These are phyloP conservation scores for Sphagnurus paluster DNA, from an alignment of 1,284 basidiomycete genomes.

Conservation along the genomic window DNA sequence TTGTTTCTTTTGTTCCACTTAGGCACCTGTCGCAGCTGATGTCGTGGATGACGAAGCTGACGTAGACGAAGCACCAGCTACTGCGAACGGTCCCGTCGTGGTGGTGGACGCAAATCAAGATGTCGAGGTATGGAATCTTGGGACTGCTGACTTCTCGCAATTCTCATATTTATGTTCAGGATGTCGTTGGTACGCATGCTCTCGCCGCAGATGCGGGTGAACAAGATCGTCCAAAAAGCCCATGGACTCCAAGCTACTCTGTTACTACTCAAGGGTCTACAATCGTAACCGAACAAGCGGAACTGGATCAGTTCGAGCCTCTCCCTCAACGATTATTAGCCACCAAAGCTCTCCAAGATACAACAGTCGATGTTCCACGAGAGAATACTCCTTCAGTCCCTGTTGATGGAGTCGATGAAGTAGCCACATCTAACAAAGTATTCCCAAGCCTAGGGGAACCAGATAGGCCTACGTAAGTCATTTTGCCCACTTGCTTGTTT, in stretches of 20 bases:
- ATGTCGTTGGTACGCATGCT: not conserved
- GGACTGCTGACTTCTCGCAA: not conserved
- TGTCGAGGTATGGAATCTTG: slow-evolving; percentile 3
- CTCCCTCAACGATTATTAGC: slow-evolving; percentile 11
- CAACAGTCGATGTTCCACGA: slow-evolving; percentile 2
- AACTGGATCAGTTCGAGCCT: slow-evolving; percentile 14
- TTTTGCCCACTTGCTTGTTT: not conserved
- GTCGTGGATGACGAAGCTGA: not conserved
- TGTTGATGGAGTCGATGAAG: not conserved
- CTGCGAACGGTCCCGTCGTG: not conserved
- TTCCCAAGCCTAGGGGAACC: slow-evolving; percentile 7
- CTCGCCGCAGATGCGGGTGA: slow-evolving; percentile 1
- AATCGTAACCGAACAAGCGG: slow-evolving; percentile 6
- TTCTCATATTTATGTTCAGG: not conserved
- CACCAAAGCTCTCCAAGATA: not conserved
- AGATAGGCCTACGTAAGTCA: slow-evolving; percentile 11
- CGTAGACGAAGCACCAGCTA: not conserved
- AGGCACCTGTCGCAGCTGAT: not conserved
- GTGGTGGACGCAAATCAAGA: not conserved
- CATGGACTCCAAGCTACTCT: slow-evolving; percentile 39
- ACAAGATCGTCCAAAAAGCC: slow-evolving; percentile 29
- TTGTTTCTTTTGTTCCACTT: not conserved
- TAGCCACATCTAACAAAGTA: not conserved
- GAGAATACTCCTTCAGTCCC: not conserved
- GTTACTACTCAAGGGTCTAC: slow-evolving; percentile 35